These are phyloP conservation scores for Neophaeococcomyces mojaviensis DNA, from an alignment of 2,329 filamentous ascomycete genomes.

Conservation along the genomic window DNA sequence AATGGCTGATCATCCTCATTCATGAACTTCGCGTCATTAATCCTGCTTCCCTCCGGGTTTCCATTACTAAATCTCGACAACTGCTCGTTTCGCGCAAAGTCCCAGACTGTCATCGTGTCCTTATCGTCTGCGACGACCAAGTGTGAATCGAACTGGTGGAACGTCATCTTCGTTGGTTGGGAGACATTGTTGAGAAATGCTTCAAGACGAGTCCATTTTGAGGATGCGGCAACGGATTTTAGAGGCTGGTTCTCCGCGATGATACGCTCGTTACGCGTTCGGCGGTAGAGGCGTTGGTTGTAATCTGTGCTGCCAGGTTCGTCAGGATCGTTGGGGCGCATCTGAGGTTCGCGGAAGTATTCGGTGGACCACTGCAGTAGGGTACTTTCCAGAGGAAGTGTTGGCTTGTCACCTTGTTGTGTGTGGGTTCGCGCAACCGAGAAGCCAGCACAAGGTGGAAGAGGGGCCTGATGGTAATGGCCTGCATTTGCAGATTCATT, in stretches of 20 bases:
- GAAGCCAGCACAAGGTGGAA: conserved; percentile 73
- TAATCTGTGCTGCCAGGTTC: conserved; percentile 95
- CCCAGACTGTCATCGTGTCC: conserved; percentile 73
- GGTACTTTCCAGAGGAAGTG: conserved; percentile 68
- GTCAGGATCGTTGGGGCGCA: conserved; percentile 92
- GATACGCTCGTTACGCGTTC: conserved; percentile 86
- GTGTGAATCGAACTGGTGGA: conserved; percentile 97
- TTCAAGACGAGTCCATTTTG: conserved; percentile 77
- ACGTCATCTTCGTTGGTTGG: conserved; percentile 86
- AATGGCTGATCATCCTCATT: conserved; percentile 97
- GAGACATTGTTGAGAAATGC: conserved; percentile 82
- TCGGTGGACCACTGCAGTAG: conserved; percentile 95
- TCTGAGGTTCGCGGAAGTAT: conserved; percentile 96
- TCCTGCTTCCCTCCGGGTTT: conserved; percentile 82
- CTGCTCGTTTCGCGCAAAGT: conserved; percentile 72
- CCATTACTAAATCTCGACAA: conserved; percentile 87
- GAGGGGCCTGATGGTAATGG: conserved; percentile 67
- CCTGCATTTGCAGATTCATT: conserved; percentile 61
- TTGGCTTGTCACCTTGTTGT: conserved; percentile 35
- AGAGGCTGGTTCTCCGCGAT: conserved; percentile 87
- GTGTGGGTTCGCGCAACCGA: conserved; percentile 53
- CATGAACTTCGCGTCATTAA: conserved; percentile 93
- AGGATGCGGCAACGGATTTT: conserved; percentile 77
- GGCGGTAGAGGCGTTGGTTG: conserved; percentile 86
- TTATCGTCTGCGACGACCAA: conserved; percentile 87